Evolutionary conservation across 441 rosid species (phyloP).

Genomic region (Hura crepitans): DNA sequence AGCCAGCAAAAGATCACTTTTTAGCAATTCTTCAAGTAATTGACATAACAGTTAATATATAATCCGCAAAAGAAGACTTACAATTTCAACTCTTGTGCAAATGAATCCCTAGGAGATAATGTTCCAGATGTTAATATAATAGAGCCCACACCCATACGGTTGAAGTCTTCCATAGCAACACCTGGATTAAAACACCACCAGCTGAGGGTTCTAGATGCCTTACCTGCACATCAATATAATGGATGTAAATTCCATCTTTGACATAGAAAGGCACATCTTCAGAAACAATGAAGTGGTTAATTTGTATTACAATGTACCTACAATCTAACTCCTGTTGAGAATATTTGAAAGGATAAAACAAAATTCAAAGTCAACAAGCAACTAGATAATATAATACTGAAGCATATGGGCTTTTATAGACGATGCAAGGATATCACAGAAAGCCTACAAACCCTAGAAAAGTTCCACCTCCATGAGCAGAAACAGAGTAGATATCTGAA

Average conservation of each 20-base stretch:
- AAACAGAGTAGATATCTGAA: not conserved
- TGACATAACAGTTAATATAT: slow-evolving; percentile 18
- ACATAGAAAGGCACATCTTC: slow-evolving; percentile 4
- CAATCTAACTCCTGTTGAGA: not conserved
- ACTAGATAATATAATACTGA: not conserved
- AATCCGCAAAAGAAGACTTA: slow-evolving; percentile 37
- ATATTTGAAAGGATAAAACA: not conserved
- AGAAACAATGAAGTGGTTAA: not conserved
- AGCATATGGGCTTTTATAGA: not conserved
- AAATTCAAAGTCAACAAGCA: not conserved
- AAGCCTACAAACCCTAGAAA: slow-evolving; percentile 8
- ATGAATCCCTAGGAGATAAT: slow-evolving; percentile 86
- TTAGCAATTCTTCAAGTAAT: slow-evolving; percentile 27
- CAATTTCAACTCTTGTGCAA: slow-evolving; percentile 88
- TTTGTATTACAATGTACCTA: not conserved
- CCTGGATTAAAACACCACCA: slow-evolving; percentile 99
- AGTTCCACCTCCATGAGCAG: not conserved
- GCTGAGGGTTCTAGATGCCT: slow-evolving; percentile 74
- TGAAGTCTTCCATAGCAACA: slow-evolving; percentile 82
- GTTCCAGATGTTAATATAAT: slow-evolving; percentile 94
- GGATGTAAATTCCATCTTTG: slow-evolving; percentile 5
- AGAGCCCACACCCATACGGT: slow-evolving; percentile 71
- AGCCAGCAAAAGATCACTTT: slow-evolving; percentile 22
- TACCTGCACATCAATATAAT: slow-evolving; percentile 46
- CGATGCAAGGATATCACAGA: slow-evolving; percentile 3